Conservation (phyloP, 1,284 basidiomycete species). For the Sanghuangporus weigelae region DNA sequence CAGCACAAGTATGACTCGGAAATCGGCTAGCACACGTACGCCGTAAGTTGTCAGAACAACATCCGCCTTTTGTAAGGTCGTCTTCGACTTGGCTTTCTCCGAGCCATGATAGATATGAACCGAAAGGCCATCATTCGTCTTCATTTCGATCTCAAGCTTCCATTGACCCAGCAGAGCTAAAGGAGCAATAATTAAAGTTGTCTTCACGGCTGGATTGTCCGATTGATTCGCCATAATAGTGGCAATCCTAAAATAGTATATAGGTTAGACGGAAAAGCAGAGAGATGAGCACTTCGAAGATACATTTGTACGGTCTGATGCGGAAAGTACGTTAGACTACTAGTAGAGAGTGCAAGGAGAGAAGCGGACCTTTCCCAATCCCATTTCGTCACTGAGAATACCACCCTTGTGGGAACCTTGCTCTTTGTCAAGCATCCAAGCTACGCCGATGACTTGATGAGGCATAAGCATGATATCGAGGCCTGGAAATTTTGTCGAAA, state of each 20-base stretch:
- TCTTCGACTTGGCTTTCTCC: slow-evolving; percentile 37
- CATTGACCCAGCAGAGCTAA: slow-evolving; percentile 52
- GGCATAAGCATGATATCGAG: slow-evolving; percentile 57
- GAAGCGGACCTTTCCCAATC: slow-evolving; percentile 27
- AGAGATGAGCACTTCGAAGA: not conserved
- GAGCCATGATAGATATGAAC: slow-evolving; percentile 54
- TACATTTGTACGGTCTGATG: slow-evolving; percentile 43
- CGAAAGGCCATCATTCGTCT: slow-evolving; percentile 41
- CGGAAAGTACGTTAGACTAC: not conserved
- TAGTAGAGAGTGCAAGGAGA: not conserved
- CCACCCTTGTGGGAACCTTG: slow-evolving; percentile 43
- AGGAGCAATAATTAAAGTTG: slow-evolving; percentile 52
- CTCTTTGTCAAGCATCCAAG: slow-evolving; percentile 64
- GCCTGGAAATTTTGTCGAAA: slow-evolving; percentile 40
- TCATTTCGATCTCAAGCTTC: slow-evolving; percentile 53
- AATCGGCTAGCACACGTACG: slow-evolving; percentile 27
- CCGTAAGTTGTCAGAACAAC: slow-evolving; percentile 53
- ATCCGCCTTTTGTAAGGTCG: slow-evolving; percentile 45
- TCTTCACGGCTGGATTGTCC: slow-evolving; percentile 38
- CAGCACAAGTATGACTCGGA: not conserved
- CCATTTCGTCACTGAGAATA: slow-evolving; percentile 76
- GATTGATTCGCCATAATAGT: slow-evolving; percentile 42
- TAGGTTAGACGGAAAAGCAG: not conserved
- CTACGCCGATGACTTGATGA: slow-evolving; percentile 61
- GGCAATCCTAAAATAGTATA: slow-evolving; percentile 36